Percentiles rank a stretch among this genome's conserved stretches.
phyloP scores from a whole-genome alignment of 495 filamentous ascomycete genomes.

The Tuber aestivum region DNA sequence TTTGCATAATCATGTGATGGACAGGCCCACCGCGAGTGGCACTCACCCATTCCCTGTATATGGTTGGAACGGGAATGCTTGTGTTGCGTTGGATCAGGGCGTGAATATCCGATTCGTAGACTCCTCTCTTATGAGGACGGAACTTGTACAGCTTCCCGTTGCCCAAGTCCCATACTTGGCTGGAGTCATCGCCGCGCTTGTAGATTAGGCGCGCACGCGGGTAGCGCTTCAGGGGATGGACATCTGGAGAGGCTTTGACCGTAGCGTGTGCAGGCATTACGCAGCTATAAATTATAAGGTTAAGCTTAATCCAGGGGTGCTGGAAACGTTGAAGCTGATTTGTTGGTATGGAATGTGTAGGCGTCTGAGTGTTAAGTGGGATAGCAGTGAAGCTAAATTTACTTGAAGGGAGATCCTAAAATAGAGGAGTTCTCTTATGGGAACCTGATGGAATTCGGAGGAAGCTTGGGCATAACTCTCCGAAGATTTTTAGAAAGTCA shows the following conservation, averaged over 20 bases:
- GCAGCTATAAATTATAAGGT: background rate
- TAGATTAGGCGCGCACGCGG: background rate
- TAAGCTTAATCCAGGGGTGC: background rate
- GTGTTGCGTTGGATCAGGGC: background rate
- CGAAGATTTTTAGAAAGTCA: background rate
- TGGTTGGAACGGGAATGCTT: background rate
- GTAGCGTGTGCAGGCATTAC: background rate
- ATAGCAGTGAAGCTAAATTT: background rate
- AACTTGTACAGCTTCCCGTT: background rate
- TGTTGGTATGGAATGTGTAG: background rate
- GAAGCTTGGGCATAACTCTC: background rate
- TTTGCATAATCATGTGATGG: constrained; percentile 1
- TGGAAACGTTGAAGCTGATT: background rate
- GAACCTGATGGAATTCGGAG: background rate
- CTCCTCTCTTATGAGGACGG: background rate
- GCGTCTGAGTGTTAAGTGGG: background rate
- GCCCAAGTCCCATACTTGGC: background rate
- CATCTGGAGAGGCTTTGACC: background rate
- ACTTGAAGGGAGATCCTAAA: background rate
- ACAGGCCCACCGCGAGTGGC: background rate
- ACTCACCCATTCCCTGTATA: background rate
- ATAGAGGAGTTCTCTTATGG: background rate
- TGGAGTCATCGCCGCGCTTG: background rate
- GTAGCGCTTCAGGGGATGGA: background rate
- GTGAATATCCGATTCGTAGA: background rate